Percentiles rank a stretch among this genome's conserved stretches.
Evolutionary conservation across 805 yeast species (phyloP).

Genomic region (Candida cerambycidarum): DNA sequence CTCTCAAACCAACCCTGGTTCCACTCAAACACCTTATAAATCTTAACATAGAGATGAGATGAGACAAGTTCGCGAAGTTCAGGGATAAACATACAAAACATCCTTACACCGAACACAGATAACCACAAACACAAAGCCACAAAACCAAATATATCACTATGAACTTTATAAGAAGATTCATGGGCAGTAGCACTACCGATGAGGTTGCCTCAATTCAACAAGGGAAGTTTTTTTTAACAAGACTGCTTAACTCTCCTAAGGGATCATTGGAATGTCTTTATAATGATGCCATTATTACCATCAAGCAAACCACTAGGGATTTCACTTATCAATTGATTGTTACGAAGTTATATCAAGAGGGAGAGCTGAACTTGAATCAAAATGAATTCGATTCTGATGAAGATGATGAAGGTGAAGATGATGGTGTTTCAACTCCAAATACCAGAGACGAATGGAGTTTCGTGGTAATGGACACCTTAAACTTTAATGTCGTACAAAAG

Average conservation of each 20-base stretch:
- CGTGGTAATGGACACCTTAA: conserved; percentile 59
- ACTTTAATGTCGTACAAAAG: conserved; percentile 49
- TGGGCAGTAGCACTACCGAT: conserved; percentile 55
- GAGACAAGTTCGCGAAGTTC: not conserved
- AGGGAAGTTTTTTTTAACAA: conserved; percentile 72
- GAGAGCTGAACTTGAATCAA: conserved; percentile 48
- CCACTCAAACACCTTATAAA: conserved; percentile 7
- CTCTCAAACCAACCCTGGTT: too few species aligned
- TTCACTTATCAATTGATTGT: conserved; percentile 70
- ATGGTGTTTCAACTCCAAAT: conserved; percentile 20
- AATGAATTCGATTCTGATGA: conserved; percentile 39
- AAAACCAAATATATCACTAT: conserved; percentile 42
- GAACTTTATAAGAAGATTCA: conserved; percentile 72
- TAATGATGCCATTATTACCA: conserved; percentile 73
- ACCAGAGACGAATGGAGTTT: conserved; percentile 70
- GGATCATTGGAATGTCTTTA: conserved; percentile 82
- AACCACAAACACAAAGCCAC: not conserved
- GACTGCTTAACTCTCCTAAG: conserved; percentile 80
- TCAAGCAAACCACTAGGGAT: conserved; percentile 66
- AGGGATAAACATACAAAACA: not conserved
- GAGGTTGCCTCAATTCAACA: conserved; percentile 69
- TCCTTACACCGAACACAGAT: not conserved
- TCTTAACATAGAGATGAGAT: conserved; percentile 6
- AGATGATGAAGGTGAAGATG: conserved; percentile 34
- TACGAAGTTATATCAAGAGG: conserved; percentile 67